Evolutionary conservation across 148 eudicot species (phyloP).

Genomic region (Linanthus parryae): DNA sequence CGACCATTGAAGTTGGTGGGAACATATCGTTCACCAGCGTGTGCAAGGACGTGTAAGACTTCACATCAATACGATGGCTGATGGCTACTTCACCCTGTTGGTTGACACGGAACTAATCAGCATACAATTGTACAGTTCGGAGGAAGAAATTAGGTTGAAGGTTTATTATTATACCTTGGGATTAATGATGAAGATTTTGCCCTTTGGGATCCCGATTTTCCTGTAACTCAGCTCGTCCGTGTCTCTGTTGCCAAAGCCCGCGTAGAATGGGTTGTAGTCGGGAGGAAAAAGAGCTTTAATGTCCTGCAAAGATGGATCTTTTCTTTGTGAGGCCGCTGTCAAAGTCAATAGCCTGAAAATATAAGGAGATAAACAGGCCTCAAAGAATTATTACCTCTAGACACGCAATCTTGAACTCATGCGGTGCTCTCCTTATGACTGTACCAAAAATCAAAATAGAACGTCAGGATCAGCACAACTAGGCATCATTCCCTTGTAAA

Average conservation of each 20-base stretch:
- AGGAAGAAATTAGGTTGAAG: not conserved
- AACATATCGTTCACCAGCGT: constrained; percentile 97
- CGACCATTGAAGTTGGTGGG: constrained; percentile 87
- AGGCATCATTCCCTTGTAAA: no score
- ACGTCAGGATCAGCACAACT: no score
- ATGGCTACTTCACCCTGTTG: constrained; percentile 96
- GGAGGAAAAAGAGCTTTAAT: constrained; percentile 93
- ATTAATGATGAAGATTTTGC: constrained; percentile 93
- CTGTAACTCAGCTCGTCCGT: constrained; percentile 95
- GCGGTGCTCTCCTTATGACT: constrained; percentile 99
- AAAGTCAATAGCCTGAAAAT: not conserved
- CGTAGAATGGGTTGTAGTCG: constrained; percentile 94
- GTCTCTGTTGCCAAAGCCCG: constrained; percentile 97
- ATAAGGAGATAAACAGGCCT: constrained; percentile 2
- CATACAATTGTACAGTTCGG: not conserved
- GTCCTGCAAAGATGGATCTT: constrained; percentile 41
- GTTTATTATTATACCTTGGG: constrained; percentile 78
- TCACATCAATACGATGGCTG: constrained; percentile 68
- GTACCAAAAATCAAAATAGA: constrained; percentile 13
- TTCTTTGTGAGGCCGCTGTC: not conserved
- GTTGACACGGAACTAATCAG: constrained; percentile 9
- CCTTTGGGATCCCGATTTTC: constrained; percentile 93
- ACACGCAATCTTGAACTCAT: constrained; percentile 98
- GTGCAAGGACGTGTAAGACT: constrained; percentile 87
- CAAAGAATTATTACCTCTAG: constrained; percentile 55